These are phyloP conservation scores for Colletotrichum tamarilloi DNA, from an alignment of 2,329 filamentous ascomycete genomes.

Conservation along the genomic window DNA sequence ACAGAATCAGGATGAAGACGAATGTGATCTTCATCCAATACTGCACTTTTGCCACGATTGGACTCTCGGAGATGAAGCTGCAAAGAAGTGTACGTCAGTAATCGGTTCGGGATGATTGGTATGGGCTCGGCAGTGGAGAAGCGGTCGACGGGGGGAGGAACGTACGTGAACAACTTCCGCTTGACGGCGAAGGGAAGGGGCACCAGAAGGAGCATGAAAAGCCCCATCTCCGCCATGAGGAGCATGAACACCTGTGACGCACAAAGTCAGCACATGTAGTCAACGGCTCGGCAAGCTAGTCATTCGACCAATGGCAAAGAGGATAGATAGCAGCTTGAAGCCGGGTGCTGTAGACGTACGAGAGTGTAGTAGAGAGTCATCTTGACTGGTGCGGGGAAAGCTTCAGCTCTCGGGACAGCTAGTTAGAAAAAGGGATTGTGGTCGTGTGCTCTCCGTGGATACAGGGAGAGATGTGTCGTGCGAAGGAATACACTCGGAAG, in stretches of 20 bases:
- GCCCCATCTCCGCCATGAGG: conserved; percentile 83
- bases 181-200: conserved; percentile 89
- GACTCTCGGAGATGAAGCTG: conserved; percentile 94
- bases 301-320: not conserved
- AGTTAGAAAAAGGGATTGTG: not conserved
- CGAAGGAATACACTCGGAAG: conserved; percentile 24
- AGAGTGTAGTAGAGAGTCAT: conserved; percentile 71
- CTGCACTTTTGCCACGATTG: conserved; percentile 87
- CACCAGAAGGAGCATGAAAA: conserved; percentile 84
- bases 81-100: conserved; percentile 7
- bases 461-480: not conserved
- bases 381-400: conserved; percentile 43
- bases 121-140: not conserved
- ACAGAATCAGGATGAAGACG: conserved; percentile 98
- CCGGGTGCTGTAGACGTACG: conserved; percentile 48
- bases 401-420: conserved; percentile 12
- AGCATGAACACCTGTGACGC: conserved; percentile 79
- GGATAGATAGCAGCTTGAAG: not conserved
- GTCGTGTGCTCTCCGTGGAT: conserved; percentile 22
- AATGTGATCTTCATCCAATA: conserved; percentile 99
- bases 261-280: conserved; percentile 15
- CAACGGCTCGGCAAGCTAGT: not conserved
- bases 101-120: not conserved
- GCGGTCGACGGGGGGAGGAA: conserved; percentile 30
- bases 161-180: conserved; percentile 83